Conservation (phyloP, 73 alveolate genomes). For the Paramecium bursaria region DNA sequence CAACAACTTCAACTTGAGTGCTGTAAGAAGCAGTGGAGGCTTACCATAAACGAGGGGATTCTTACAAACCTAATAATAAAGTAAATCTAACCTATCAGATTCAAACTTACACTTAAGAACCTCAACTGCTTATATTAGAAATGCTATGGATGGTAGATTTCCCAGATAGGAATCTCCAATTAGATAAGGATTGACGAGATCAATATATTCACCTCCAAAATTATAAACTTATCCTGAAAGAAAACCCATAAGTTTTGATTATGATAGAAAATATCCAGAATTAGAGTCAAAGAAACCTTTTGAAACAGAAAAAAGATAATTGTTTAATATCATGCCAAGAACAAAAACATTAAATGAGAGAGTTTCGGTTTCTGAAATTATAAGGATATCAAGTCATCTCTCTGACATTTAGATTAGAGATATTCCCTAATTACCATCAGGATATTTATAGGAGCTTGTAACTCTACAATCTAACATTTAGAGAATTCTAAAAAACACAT, state of each 20-base stretch:
- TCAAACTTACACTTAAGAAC: too few species aligned
- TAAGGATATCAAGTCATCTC: slow-evolving; percentile 35
- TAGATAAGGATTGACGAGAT: slow-evolving; percentile 7
- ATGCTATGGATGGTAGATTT: slow-evolving; percentile 31
- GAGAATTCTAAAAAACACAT: slow-evolving; percentile 18
- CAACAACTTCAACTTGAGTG: too few species aligned
- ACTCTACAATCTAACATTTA: slow-evolving; percentile 17
- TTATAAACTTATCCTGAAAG: too few species aligned
- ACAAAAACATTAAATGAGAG: slow-evolving; percentile 28
- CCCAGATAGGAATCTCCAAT: slow-evolving; percentile 56
- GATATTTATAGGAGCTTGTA: slow-evolving; percentile 24
- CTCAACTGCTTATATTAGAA: slow-evolving; percentile 5
- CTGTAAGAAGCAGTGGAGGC: not conserved
- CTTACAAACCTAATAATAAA: too few species aligned
- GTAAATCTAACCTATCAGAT: too few species aligned
- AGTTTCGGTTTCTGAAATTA: slow-evolving; percentile 33
- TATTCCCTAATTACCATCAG: not conserved
- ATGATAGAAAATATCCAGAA: too few species aligned
- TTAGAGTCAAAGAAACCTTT: too few species aligned
- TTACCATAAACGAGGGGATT: too few species aligned
- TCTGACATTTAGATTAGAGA: slow-evolving; percentile 1
- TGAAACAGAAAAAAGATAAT: too few species aligned
- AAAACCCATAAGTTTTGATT: too few species aligned
- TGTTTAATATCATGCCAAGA: too few species aligned
- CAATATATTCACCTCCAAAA: slow-evolving; percentile 54